Base-by-base conservation (phyloP, 2,329 filamentous ascomycete species). In the Trichoderma harzianum region DNA sequence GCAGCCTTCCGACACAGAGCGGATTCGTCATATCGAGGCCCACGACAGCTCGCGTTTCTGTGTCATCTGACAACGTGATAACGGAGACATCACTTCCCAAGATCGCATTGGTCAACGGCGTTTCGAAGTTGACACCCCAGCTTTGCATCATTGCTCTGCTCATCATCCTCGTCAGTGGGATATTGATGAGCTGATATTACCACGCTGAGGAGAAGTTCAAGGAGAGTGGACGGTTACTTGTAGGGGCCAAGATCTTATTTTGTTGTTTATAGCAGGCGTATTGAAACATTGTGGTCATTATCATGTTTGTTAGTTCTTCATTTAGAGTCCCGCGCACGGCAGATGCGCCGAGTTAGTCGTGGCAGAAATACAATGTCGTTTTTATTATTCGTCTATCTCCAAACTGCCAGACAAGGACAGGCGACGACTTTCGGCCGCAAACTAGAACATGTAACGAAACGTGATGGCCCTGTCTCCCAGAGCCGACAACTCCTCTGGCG, bases 391-490 rank as follows among this genome's bases (percentile, higher is more conserved):
- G 47, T 53, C 47, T 53, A 53, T 14, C 47, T 53, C 47, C 21
- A 21, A 10, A 24, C n/a, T 11, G 12, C 8, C 39, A 43, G 32
- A n/a, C 5, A 24, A 53, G 21, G 47, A 24, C 7, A 24, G 5
- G 11, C 47, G n/a, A 24, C 21, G 21, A 2, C 3, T 62, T 30
- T n/a, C 10, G 10, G 63, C 11, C 6, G 4, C n/a, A 26, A 21
- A 7, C 39, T 74, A 86, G 69, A 84, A 83, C 78, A 90, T 88
- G 76, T 92, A 92, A 72, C 86, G 84, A 79, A 89, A 93, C 0
- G 88, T 88, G 2, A 90, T 79, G 2, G 90, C 89, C 72, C 84
- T 86, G 76, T 92, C 90, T 0, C 90, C 90, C 77, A 86, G 78
- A 11, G 82, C 84, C 7, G 88, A 88, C 58, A 92, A 78, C 76